phyloP scores from a whole-genome alignment of 2,329 filamentous ascomycete species.

The Neoascochyta sp. region DNA sequence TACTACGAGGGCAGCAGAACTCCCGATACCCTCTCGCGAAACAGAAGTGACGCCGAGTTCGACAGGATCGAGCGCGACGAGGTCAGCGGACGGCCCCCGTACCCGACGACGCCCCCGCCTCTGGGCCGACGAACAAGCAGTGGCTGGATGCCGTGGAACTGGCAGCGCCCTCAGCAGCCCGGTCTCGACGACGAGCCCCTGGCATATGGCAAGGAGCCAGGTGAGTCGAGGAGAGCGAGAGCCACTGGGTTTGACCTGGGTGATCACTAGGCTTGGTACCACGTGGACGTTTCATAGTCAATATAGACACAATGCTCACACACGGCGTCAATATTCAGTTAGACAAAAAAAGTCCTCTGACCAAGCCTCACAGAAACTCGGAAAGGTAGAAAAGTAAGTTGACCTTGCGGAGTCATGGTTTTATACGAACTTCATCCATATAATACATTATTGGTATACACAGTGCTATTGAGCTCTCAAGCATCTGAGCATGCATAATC shows the following conservation, averaged over 20 bases:
- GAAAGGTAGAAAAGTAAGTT: too few species aligned
- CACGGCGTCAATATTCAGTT: too few species aligned
- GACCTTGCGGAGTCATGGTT: too few species aligned
- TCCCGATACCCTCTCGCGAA: constrained; percentile 60
- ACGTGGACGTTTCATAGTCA: too few species aligned
- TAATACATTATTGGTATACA: too few species aligned
- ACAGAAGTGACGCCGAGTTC: constrained; percentile 82
- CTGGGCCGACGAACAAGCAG: constrained; percentile 31
- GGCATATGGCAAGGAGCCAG: constrained; percentile 33
- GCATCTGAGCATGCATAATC: too few species aligned
- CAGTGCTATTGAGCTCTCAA: too few species aligned
- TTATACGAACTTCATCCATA: too few species aligned
- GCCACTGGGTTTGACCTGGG: constrained; percentile 33
- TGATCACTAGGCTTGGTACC: constrained; percentile 31
- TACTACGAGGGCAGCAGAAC: constrained; percentile 40
- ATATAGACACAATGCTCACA: too few species aligned
- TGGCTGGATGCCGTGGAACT: constrained; percentile 53
- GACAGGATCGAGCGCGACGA: constrained; percentile 77
- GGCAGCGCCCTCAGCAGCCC: constrained; percentile 30
- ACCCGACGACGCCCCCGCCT: constrained; percentile 33
- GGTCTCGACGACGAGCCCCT: constrained; percentile 28
- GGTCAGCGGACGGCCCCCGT: constrained; percentile 43
- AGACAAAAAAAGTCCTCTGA: too few species aligned
- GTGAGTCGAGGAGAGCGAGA: constrained; percentile 20
- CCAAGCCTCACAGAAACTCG: too few species aligned